Evolutionary conservation across 73 alveolate genomes (phyloP), one percentile per base, ranked within the genome.

Genomic region (Paramecium tetraurelia): DNA sequence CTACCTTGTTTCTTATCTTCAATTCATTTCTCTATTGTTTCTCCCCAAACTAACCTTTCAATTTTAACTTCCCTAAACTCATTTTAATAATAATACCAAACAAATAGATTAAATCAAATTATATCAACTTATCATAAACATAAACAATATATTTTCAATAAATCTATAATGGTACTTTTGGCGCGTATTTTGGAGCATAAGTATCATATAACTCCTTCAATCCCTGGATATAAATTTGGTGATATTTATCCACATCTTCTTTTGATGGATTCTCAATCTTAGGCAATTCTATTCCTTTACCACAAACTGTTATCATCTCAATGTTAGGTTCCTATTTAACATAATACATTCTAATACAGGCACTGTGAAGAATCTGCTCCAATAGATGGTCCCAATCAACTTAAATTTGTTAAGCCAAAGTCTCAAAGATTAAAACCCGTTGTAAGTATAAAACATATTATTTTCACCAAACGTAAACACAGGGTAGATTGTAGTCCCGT

Each of bases 401-500:
- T 89, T 89, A 27, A 89, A 63, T 58, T 70, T 89, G 11, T 89
- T 89, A 35, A 89, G 92, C 50, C 86, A 43, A 41, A 89, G 75
- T 71, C 94, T 89, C 41, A 89, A 72, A 5, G 71, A 12, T 53
- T 40, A 50, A 22, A 89, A 71, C 22, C 68, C 75, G 16, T 89
- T 85, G 31, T 33, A 83, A 4, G 94, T 89, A 35, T 71, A 43
- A 43, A 89, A 89, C 38, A 89, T 40, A 12, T 68, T 44, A n/a
- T 89, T 89, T 71, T 89, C 94, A 31, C 88, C 88, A 40, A 89
- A 89, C 8, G 70, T 89, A 53, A 46, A 89, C 0, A 89, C 94
- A 27, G 94, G 94, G 46, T 89, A 83, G n/a, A 89, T 59, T 59
- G 86, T 89, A 12, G 71, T 59, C 14, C 94, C 94, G 29, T 89